Evolutionary conservation across 139 green algal species (phyloP).

Genomic region (Chlorella ohadii): DNA sequence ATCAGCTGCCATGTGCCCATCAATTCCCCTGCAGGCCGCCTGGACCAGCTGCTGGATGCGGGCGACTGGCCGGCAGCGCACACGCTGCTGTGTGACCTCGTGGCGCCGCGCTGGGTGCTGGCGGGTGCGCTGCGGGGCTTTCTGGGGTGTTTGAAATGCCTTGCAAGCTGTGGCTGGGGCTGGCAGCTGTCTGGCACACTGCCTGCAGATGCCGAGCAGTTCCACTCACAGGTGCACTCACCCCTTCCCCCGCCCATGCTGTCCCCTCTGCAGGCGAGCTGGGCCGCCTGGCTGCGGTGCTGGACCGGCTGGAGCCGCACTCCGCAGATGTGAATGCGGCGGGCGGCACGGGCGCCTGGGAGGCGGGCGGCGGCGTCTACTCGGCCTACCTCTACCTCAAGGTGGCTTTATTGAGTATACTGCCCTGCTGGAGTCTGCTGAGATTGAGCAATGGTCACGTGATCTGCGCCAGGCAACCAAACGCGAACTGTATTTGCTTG

Average conservation of each 20-base stretch:
- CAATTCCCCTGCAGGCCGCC: constrained; percentile 24
- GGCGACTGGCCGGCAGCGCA: constrained; percentile 51
- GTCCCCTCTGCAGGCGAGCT: background rate
- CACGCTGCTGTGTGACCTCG: constrained; percentile 37
- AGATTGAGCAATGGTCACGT: too few relatives aligned
- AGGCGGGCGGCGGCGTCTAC: constrained; percentile 44
- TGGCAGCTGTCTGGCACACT: too few relatives aligned
- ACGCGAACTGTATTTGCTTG: too few relatives aligned
- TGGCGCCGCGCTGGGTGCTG: constrained; percentile 55
- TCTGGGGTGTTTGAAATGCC: background rate
- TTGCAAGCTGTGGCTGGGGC: background rate
- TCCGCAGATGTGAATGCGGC: constrained; percentile 26
- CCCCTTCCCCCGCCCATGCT: too few relatives aligned
- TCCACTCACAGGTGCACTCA: too few relatives aligned
- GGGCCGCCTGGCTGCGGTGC: background rate
- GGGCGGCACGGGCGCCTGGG: constrained; percentile 28
- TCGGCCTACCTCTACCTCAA: constrained; percentile 40
- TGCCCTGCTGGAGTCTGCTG: too few relatives aligned
- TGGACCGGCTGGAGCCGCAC: constrained; percentile 37
- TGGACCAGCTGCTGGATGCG: constrained; percentile 57
- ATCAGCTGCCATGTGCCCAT: background rate
- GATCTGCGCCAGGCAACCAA: too few relatives aligned
- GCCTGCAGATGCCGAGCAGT: too few relatives aligned
- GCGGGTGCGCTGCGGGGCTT: background rate
- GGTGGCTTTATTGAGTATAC: too few relatives aligned